Conservation (phyloP, 192 early-diverging fungal species). For the Coemansia sp. region DNA sequence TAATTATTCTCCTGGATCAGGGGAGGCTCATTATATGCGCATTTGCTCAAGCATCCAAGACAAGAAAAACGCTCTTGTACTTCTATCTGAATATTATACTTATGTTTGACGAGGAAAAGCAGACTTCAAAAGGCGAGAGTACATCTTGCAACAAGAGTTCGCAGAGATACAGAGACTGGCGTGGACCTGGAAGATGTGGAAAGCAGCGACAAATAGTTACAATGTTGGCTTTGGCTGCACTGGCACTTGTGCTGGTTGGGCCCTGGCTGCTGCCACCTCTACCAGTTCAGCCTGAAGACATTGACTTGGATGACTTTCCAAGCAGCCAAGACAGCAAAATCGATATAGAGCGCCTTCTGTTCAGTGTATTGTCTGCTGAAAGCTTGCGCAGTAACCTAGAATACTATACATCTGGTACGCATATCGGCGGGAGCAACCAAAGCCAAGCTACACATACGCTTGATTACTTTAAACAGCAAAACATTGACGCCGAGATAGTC, state of each 20-base stretch:
- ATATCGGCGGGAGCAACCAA: slow-evolving; percentile 56
- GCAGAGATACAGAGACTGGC: no score
- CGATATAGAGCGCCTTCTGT: slow-evolving; percentile 39
- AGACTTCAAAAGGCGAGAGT: not conserved
- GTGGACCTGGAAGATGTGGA: no score
- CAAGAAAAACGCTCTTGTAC: no score
- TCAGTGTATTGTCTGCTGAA: slow-evolving; percentile 42
- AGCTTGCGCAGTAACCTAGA: slow-evolving; percentile 44
- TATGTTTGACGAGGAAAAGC: slow-evolving; percentile 7
- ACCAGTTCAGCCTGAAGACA: not conserved
- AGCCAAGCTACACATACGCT: slow-evolving; percentile 54
- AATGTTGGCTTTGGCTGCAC: slow-evolving; percentile 6
- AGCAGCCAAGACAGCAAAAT: slow-evolving; percentile 12
- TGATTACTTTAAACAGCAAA: slow-evolving; percentile 48
- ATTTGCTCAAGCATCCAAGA: no score
- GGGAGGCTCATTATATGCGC: no score
- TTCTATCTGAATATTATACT: no score
- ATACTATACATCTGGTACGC: slow-evolving; percentile 57
- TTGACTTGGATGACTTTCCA: not conserved
- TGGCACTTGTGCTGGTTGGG: slow-evolving; percentile 13
- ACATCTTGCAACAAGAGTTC: no score
- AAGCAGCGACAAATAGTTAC: not conserved
- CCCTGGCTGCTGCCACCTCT: slow-evolving; percentile 8
- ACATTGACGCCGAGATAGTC: slow-evolving; percentile 55
- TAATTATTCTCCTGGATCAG: no score